Conservation (phyloP, 805 yeast genomes). For the Lachancea meyersii region DNA sequence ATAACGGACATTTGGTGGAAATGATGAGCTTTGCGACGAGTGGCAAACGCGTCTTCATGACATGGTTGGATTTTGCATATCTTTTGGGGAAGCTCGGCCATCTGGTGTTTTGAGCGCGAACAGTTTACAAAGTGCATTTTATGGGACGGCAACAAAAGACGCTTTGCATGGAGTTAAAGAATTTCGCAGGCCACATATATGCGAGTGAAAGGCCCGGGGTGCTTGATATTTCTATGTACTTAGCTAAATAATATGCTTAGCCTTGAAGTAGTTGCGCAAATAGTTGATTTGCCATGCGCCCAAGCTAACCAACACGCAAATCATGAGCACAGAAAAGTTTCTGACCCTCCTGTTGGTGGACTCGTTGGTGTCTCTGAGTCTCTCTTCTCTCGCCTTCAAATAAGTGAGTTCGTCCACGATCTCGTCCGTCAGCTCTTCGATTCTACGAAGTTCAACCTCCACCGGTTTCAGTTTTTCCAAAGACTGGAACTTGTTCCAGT, state of each 20-base stretch:
- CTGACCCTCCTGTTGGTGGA: conserved; percentile 90
- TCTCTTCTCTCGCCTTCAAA: conserved; percentile 80
- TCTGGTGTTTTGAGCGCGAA: conserved; percentile 25
- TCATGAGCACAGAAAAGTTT: conserved; percentile 69
- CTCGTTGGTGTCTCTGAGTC: conserved; percentile 94
- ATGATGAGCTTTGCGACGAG: conserved; percentile 42
- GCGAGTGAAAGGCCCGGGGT: no score
- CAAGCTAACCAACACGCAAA: conserved; percentile 63
- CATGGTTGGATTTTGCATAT: conserved; percentile 43
- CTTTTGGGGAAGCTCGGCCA: conserved; percentile 45
- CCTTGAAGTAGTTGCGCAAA: conserved; percentile 85
- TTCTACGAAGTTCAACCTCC: conserved; percentile 81
- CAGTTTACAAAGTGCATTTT: neutral
- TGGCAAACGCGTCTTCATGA: conserved; percentile 34
- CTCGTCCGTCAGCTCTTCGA: conserved; percentile 83
- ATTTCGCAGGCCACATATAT: no score
- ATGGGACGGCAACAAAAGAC: neutral
- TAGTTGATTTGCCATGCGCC: conserved; percentile 93
- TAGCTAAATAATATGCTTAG: conserved; percentile 67
- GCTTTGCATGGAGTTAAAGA: no score
- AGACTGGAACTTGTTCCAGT: conserved; percentile 93
- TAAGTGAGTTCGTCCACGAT: conserved; percentile 73
- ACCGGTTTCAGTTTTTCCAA: conserved; percentile 88
- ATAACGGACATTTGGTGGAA: conserved; percentile 33
- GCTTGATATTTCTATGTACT: no score